These are phyloP conservation scores for Erysimum pusillum DNA, from an alignment of 441 rosid species.

Conservation along the genomic window DNA sequence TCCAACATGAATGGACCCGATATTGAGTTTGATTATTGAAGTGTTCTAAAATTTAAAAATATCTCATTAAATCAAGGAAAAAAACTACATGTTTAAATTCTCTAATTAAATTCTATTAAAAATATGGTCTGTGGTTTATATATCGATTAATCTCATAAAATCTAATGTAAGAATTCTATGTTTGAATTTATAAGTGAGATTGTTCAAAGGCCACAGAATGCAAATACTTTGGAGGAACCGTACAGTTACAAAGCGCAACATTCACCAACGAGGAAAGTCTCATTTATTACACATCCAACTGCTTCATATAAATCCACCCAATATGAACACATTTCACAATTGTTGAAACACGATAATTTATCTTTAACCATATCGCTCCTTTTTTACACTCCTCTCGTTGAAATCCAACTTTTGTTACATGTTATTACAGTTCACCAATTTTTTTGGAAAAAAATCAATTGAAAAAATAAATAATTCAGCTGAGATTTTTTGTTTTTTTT, in stretches of 20 bases:
- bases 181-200: conserved; percentile 14
- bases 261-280: conserved; percentile 46
- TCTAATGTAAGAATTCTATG: not conserved
- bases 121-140: not conserved
- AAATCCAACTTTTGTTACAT: conserved; percentile 31
- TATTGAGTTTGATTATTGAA: not conserved
- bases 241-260: conserved; percentile 42
- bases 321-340: conserved; percentile 24
- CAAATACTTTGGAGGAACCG: conserved; percentile 37
- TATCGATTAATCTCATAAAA: not conserved
- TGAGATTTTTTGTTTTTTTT: not conserved
- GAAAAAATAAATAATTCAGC: not conserved
- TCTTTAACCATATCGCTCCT: conserved; percentile 20
- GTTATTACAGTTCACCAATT: conserved; percentile 3
- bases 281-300: conserved; percentile 45
- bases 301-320: conserved; percentile 36
- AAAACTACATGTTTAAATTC: not conserved
- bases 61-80: not conserved
- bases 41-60: not conserved
- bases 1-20: not conserved
- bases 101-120: not conserved
- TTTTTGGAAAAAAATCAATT: not conserved
- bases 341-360: conserved; percentile 25
- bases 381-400: conserved; percentile 21
- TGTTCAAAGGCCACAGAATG: conserved; percentile 30